Evolutionary conservation across 1,284 basidiomycete genomes (phyloP).

Genomic region (Fomitopsis betulina): DNA sequence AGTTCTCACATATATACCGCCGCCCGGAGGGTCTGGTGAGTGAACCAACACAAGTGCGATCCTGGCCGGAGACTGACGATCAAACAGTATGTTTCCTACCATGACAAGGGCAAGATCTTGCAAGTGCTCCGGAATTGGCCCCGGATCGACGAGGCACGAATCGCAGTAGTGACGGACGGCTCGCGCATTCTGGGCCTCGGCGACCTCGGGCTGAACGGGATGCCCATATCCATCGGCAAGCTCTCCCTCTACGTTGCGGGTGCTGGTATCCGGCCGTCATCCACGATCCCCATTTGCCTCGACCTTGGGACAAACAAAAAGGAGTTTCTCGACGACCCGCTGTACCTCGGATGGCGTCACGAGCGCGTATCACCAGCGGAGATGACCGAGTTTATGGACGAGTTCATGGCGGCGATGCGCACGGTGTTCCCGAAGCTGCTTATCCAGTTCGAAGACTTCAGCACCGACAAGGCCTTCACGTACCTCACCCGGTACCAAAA

Average conservation of each 20-base stretch:
- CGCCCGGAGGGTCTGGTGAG: slow-evolving; percentile 74
- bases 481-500: slow-evolving; percentile 76
- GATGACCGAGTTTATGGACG: slow-evolving; percentile 85
- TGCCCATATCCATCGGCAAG: slow-evolving; percentile 94
- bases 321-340: slow-evolving; percentile 77
- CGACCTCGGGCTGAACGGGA: slow-evolving; percentile 84
- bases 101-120: slow-evolving; percentile 79
- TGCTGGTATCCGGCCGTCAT: slow-evolving; percentile 79
- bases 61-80: slow-evolving; percentile 10
- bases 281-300: slow-evolving; percentile 83
- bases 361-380: slow-evolving; percentile 62
- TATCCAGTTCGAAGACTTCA: slow-evolving; percentile 93
- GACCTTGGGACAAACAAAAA: slow-evolving; percentile 90
- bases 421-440: slow-evolving; percentile 77
- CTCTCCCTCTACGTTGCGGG: slow-evolving; percentile 90
- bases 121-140: slow-evolving; percentile 76
- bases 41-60: slow-evolving; percentile 10
- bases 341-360: slow-evolving; percentile 85
- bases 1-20: slow-evolving; percentile 80
- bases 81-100: slow-evolving; percentile 73
- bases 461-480: slow-evolving; percentile 82
- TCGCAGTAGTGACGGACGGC: slow-evolving; percentile 86
- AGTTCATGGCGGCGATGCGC: slow-evolving; percentile 85
- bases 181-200: slow-evolving; percentile 92
- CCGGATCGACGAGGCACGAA: slow-evolving; percentile 67